A percentile compares a stretch with the other conserved stretches of the same genome.
phyloP scores from a whole-genome alignment of 1,139 yeast genomes.

The Debaryomyces robertsiae region DNA sequence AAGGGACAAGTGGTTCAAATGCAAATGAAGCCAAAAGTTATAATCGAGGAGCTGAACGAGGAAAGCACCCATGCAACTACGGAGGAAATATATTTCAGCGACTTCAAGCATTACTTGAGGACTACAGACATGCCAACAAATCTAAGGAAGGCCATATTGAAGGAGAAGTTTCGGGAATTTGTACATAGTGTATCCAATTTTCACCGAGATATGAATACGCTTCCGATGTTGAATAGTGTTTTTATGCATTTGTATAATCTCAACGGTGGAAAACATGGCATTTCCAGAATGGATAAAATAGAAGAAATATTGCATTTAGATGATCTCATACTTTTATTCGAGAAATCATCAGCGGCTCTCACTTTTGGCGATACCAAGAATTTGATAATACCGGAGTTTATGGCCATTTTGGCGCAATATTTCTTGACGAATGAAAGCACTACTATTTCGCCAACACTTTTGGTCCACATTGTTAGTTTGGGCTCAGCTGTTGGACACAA shows the following conservation, averaged over 20 bases:
- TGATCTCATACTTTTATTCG: constrained; percentile 23
- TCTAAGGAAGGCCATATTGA: constrained; percentile 24
- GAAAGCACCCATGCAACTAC: not conserved
- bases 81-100: constrained; percentile 14
- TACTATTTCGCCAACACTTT: constrained; percentile 19
- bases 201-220: constrained; percentile 12
- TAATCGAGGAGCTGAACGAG: constrained; percentile 17
- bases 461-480: constrained; percentile 29
- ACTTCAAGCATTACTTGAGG: constrained; percentile 30
- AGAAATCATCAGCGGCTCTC: constrained; percentile 19
- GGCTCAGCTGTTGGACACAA: constrained; percentile 21
- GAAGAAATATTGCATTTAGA: constrained; percentile 11
- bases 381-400: constrained; percentile 28
- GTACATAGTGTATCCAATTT: constrained; percentile 14
- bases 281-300: not conserved
- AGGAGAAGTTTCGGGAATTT: constrained; percentile 24
- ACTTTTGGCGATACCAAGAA: not conserved
- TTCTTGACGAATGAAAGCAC: constrained; percentile 18
- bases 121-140: constrained; percentile 30
- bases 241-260: constrained; percentile 22
- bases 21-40: constrained; percentile 3
- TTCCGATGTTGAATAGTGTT: constrained; percentile 24
- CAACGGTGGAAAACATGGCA: constrained; percentile 14
- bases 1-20: constrained; percentile 1
- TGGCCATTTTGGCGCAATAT: constrained; percentile 27